These are phyloP conservation scores for Drechslera avenae DNA, from an alignment of 2,329 filamentous ascomycete genomes.

Conservation along the genomic window DNA sequence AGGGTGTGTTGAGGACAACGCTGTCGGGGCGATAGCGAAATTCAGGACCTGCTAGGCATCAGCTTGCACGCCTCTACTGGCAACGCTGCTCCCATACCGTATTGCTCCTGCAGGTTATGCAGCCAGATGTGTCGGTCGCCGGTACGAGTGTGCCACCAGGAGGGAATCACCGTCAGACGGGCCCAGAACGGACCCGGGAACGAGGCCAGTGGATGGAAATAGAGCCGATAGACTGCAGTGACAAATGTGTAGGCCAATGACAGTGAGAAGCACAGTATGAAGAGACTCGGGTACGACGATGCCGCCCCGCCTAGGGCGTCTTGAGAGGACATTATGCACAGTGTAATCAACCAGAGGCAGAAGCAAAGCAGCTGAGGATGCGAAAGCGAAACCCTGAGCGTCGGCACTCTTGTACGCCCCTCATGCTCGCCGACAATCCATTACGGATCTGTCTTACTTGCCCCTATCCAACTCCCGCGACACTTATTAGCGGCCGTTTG, in stretches of 20 bases:
- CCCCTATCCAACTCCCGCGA: neutral
- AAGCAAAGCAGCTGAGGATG: conserved; percentile 1
- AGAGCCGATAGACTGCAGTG: conserved; percentile 23
- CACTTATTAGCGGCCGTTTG: neutral
- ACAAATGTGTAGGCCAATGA: conserved; percentile 14
- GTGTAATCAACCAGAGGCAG: conserved; percentile 1
- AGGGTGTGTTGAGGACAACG: conserved; percentile 73
- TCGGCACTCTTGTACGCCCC: conserved; percentile 9
- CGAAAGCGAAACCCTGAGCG: conserved; percentile 4
- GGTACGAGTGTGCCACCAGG: conserved; percentile 68
- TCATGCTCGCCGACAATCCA: conserved; percentile 4
- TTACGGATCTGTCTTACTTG: neutral
- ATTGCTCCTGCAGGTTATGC: conserved; percentile 70
- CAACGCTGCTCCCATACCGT: conserved; percentile 55
- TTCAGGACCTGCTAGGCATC: conserved; percentile 8
- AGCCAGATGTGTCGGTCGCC: conserved; percentile 75
- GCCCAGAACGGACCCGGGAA: conserved; percentile 34
- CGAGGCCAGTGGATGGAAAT: conserved; percentile 29
- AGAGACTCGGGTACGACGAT: conserved; percentile 8
- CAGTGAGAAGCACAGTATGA: conserved; percentile 4
- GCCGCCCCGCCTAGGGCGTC: neutral
- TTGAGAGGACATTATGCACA: conserved; percentile 9
- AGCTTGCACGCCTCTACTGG: neutral
- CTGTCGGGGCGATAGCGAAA: conserved; percentile 75
- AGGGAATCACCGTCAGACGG: conserved; percentile 25